Conservation (phyloP, 305 asterid species). For the Rubia tinctorum region DNA sequence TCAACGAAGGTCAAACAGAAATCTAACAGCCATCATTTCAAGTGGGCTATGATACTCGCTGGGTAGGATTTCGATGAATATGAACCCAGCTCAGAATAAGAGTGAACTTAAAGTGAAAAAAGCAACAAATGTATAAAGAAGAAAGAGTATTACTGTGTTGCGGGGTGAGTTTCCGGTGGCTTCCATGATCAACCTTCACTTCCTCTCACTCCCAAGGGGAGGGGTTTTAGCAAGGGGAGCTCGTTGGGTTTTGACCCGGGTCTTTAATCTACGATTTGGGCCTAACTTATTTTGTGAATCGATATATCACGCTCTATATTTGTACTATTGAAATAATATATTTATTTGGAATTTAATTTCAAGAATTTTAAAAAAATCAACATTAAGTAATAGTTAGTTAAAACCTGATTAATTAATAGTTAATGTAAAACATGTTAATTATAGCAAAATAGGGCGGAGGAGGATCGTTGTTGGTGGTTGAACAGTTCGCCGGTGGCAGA, state of each 20-base stretch:
- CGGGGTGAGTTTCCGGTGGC: neutral
- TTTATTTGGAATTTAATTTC: no score
- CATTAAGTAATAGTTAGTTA: no score
- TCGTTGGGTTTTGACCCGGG: neutral
- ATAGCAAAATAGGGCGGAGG: no score
- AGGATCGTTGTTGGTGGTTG: no score
- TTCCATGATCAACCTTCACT: slow-evolving; percentile 1
- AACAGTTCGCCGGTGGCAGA: no score
- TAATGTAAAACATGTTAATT: no score
- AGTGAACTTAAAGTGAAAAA: neutral
- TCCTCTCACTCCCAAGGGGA: neutral
- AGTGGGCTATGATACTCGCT: neutral
- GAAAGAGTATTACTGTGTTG: neutral
- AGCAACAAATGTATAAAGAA: neutral
- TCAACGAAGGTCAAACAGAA: neutral
- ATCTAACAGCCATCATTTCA: neutral
- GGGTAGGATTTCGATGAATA: neutral
- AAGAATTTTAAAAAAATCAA: no score
- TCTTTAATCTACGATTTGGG: neutral
- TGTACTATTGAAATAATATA: no score
- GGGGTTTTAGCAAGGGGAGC: neutral
- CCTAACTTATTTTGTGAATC: no score
- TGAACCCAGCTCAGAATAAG: neutral
- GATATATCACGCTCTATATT: no score
- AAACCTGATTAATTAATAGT: no score